Percentiles rank a stretch among this genome's conserved stretches.
Evolutionary conservation across 177 flowering plant species (phyloP).

Genomic region (Vitis hybrid): DNA sequence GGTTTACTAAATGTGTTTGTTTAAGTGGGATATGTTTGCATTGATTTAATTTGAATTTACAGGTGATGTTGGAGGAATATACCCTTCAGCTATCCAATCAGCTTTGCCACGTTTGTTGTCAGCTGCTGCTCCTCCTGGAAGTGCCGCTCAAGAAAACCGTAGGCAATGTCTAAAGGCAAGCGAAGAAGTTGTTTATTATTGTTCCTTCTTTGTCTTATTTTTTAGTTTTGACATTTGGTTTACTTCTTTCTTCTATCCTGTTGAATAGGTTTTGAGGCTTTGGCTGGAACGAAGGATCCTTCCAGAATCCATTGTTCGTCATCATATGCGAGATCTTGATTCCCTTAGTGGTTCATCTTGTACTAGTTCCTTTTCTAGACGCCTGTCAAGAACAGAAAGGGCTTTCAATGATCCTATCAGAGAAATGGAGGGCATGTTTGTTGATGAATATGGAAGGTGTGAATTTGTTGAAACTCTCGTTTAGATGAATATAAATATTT

Average conservation of each 20-base stretch:
- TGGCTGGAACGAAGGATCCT: constrained; percentile 88
- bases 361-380: constrained; percentile 51
- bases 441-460: constrained; percentile 99
- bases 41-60: constrained; percentile 18
- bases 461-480: constrained; percentile 6
- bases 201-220: neutral
- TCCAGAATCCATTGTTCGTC: constrained; percentile 74
- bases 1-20: neutral
- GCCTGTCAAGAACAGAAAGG: constrained; percentile 79
- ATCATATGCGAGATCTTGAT: constrained; percentile 81
- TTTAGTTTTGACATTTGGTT: neutral
- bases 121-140: constrained; percentile 96
- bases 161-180: constrained; percentile 89
- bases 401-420: constrained; percentile 91
- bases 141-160: constrained; percentile 74
- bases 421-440: constrained; percentile 97
- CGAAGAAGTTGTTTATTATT: neutral
- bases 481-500: neutral
- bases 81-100: constrained; percentile 70
- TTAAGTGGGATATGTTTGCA: neutral
- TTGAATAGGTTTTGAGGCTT: constrained; percentile 77
- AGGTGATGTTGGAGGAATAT: constrained; percentile 72
- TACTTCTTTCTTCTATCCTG: constrained; percentile 5
- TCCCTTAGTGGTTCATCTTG: constrained; percentile 43
- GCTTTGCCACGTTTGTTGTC: constrained; percentile 70